phyloP scores from a whole-genome alignment of 352 stramenopile genomes.

The Phytophthora palmivora region DNA sequence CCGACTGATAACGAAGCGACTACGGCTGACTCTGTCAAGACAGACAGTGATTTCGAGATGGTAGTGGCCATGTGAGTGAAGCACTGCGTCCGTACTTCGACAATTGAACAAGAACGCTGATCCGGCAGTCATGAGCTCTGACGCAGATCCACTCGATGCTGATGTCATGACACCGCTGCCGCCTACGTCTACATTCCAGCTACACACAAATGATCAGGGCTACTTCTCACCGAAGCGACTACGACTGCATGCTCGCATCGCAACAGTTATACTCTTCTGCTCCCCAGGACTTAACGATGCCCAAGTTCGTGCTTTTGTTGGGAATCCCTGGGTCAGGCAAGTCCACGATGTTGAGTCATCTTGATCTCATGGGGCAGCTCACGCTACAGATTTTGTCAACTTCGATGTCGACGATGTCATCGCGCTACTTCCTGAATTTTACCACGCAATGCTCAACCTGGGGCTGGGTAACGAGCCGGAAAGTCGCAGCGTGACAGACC shows the following conservation, averaged over 20 bases:
- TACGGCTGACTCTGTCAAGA: constrained; percentile 14
- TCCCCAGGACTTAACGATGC: constrained; percentile 57
- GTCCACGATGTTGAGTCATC: constrained; percentile 77
- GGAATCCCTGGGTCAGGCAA: constrained; percentile 76
- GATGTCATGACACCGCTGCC: constrained; percentile 42
- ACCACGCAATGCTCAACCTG: constrained; percentile 86
- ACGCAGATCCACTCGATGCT: constrained; percentile 58
- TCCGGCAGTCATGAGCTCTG: constrained; percentile 27
- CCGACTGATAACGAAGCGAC: constrained; percentile 40
- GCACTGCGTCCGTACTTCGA: constrained; percentile 39
- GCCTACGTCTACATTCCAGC: constrained; percentile 61
- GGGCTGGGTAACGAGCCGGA: constrained; percentile 69
- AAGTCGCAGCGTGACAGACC: constrained; percentile 32
- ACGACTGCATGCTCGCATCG: constrained; percentile 74
- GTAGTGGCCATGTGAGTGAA: constrained; percentile 23
- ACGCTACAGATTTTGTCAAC: constrained; percentile 82
- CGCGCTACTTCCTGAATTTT: constrained; percentile 80
- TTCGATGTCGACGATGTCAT: constrained; percentile 87
- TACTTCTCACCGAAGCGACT: constrained; percentile 71
- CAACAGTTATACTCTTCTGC: constrained; percentile 70
- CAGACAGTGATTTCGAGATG: constrained; percentile 12
- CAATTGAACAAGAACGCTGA: constrained; percentile 47
- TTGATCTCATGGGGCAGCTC: constrained; percentile 73
- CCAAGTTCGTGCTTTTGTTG: constrained; percentile 76
- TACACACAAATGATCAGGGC: constrained; percentile 65